Base-by-base conservation (phyloP, 495 filamentous ascomycete genomes). In the Choiromyces venosus region DNA sequence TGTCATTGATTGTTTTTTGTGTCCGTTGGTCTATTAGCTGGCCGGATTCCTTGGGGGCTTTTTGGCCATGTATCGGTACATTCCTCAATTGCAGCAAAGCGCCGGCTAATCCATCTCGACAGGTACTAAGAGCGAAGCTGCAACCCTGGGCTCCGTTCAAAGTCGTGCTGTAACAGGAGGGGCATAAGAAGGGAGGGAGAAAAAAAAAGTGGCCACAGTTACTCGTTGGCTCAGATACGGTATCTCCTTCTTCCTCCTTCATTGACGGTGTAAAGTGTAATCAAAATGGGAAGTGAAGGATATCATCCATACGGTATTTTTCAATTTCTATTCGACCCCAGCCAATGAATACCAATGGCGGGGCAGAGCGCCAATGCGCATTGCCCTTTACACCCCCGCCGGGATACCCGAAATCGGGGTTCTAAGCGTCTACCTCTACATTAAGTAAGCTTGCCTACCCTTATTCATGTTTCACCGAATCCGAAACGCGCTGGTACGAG, bases 81-180 rank as follows among this genome's bases (percentile, higher is more conserved):
- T 64, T 64, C 39, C 67, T 77, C 36, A 72, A 77, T 67, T 36
- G 56, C 67, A 33, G 66, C 67, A 73, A 70, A 66, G 68, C 52
- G n/a, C 66, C 75, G 74, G 75, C 69, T 77, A 77, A 77, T 73
- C 69, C 75, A 73, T 77, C 74, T 77, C 72, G 52, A 71, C 52
- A 76, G 71, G 74, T 76, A 77, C 75, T 69, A 77, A 69, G 69
- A 76, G 69, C 74, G 66, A 73, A 73, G 66, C 66, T 71, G 69
- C 67, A 44, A 35, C 72, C 21, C 37, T 42, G 52, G 70, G 33
- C 69, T 16, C 46, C 4, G 3, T n/a, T 56, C 46, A 33, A 61
- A 61, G 52, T 61, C 52, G 12, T 73, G 40, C 75, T 73, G 69
- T 46, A 77, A 73, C 70, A 40, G 69, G 70, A 77, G 56, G 52